A percentile compares a stretch with the other conserved stretches of the same genome.
phyloP scores from a whole-genome alignment of 139 green algal species.

The Tetraselmis striata region DNA sequence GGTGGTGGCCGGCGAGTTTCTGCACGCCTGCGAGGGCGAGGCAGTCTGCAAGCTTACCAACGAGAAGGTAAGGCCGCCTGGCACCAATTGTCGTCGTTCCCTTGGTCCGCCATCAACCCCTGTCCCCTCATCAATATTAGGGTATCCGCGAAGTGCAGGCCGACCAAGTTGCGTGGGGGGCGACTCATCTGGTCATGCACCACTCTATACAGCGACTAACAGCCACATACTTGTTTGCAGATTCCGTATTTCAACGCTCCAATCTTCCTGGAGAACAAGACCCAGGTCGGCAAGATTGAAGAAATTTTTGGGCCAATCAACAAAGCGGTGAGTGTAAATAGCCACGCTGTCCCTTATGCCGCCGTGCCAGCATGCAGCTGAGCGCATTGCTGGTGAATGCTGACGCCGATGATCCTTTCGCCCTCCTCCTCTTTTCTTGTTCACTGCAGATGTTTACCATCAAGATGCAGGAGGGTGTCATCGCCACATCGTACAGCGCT shows the following conservation, averaged over 20 bases:
- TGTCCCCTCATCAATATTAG: too few species aligned
- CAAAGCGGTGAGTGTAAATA: constrained; percentile 48
- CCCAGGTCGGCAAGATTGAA: constrained; percentile 94
- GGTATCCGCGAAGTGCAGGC: too few species aligned
- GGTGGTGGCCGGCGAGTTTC: constrained; percentile 80
- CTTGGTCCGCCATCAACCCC: background rate
- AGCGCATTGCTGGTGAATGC: too few species aligned
- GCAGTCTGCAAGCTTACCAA: constrained; percentile 93
- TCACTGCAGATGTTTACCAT: constrained; percentile 89
- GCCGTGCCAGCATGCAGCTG: too few species aligned
- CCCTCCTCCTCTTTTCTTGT: too few species aligned
- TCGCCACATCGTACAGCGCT: constrained; percentile 80
- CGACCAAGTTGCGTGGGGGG: too few species aligned
- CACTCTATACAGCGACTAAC: too few species aligned
- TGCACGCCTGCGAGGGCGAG: constrained; percentile 96
- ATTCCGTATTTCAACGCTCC: constrained; percentile 98
- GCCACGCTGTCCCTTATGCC: too few species aligned
- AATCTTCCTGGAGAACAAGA: constrained; percentile 98
- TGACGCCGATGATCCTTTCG: too few species aligned
- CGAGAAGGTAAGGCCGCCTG: constrained; percentile 65
- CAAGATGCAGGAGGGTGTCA: constrained; percentile 92
- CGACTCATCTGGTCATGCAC: too few species aligned
- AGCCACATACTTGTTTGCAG: constrained; percentile 44
- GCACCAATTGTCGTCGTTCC: background rate
- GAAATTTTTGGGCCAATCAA: constrained; percentile 98